Evolutionary conservation across 2,329 filamentous ascomycete genomes (phyloP), one percentile per base, ranked within the genome.

Genomic region (Aureobasidium sp.): DNA sequence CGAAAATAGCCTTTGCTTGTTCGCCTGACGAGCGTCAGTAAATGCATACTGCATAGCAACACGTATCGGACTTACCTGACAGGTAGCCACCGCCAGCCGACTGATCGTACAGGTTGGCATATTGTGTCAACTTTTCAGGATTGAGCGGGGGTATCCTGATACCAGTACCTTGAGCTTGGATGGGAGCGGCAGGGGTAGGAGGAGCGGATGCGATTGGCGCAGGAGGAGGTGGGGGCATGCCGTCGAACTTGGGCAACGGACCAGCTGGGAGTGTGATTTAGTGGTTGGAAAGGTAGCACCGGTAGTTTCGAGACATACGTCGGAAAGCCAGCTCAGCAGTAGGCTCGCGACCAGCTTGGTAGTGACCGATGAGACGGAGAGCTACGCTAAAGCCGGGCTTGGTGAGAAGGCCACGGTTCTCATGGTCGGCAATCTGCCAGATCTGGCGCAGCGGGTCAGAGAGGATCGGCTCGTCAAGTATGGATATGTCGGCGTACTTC

Each of bases 391-490:
- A 99, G 72, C 93, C 94, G 45, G 91, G 85, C 25, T 91, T 91
- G 37, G 92, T 97, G 67, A 99, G 80, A 67, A 97, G 89, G 57
- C 94, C 94, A 66, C 92, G 86, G 78, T 99, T 99, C 78, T 97
- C 93, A 67, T 85, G 91, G 78, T 99, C 94, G 68, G 94, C 93
- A 74, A 99, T 94, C 78, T 97, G 93, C 94, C 94, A 99, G 82
- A 99, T 97, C 89, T 96, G 75, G 9, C 61, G 65, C n/a, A 59
- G 54, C 50, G 16, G n/a, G 54, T 59, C 41, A 59, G 54, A 39
- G 5, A 29, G 1, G 15, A 10, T 48, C 11, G 32, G 2, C 6
- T 8, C 4, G 9, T 34, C 4, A 13, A 5, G 44, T 25, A 10
- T 50, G n/a, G 9, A 3, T 10, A 10, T 29, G 4, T 39, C 21